Conservation (phyloP, 208 protist genomes). For the Vickermania ingenoplastis region DNA sequence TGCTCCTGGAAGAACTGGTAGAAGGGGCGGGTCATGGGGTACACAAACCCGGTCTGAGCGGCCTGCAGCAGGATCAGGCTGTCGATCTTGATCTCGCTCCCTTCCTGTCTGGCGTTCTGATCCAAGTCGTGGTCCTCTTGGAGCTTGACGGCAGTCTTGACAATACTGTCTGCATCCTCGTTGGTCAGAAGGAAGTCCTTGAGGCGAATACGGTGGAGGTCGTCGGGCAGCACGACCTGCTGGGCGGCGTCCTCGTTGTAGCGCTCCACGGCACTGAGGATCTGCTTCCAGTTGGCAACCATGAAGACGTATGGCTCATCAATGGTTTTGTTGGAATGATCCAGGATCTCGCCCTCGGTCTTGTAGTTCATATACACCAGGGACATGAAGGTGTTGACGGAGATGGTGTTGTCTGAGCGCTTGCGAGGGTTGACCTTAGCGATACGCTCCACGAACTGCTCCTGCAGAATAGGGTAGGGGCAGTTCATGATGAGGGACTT, state of each 20-base stretch:
- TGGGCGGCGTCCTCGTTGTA: constrained; percentile 19
- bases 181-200: constrained; percentile 31
- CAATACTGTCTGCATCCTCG: constrained; percentile 41
- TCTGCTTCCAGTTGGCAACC: constrained; percentile 75
- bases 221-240: constrained; percentile 25
- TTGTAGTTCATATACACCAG: constrained; percentile 85
- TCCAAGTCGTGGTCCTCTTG: constrained; percentile 4
- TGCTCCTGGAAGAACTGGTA: constrained; percentile 58
- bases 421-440: constrained; percentile 43
- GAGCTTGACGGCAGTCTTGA: constrained; percentile 31
- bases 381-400: constrained; percentile 72
- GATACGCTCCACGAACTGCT: constrained; percentile 79
- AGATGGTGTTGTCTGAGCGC: constrained; percentile 58
- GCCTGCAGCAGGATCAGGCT: constrained; percentile 29
- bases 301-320: constrained; percentile 62
- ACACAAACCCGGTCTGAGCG: constrained; percentile 19
- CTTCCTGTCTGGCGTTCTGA: not conserved
- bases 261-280: constrained; percentile 45
- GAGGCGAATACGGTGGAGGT: constrained; percentile 64
- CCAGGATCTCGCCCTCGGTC: constrained; percentile 56
- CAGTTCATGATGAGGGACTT: constrained; percentile 63
- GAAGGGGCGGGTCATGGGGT: constrained; percentile 20
- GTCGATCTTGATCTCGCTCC: constrained; percentile 10
- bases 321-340: constrained; percentile 17
- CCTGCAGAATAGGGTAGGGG: constrained; percentile 64